These are phyloP conservation scores for Candida tetrigidarum DNA, from an alignment of 1,139 yeast genomes.

Conservation along the genomic window DNA sequence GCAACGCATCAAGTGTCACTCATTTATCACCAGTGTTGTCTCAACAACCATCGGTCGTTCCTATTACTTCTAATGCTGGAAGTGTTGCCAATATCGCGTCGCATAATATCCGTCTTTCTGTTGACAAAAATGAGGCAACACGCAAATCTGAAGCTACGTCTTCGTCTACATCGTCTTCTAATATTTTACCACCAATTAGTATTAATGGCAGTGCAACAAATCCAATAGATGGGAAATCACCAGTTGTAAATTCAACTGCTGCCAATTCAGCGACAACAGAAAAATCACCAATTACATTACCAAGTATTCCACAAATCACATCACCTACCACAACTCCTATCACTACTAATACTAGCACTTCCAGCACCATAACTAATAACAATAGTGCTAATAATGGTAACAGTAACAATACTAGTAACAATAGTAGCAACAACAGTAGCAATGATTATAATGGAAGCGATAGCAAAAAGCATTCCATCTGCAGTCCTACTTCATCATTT, in stretches of 20 bases:
- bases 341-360: too few relatives aligned
- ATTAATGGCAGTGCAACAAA: neutral
- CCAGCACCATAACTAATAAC: too few relatives aligned
- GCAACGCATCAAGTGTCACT: conserved; percentile 1
- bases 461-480: neutral
- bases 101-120: conserved; percentile 15
- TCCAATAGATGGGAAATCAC: neutral
- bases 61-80: conserved; percentile 19
- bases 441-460: neutral
- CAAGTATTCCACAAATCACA: neutral
- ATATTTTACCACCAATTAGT: conserved; percentile 10
- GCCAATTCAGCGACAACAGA: neutral
- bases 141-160: neutral
- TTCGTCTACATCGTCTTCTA: too few relatives aligned
- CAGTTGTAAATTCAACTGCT: neutral
- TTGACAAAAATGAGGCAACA: conserved; percentile 8
- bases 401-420: neutral
- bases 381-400: too few relatives aligned
- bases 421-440: too few relatives aligned
- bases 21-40: conserved; percentile 3
- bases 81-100: conserved; percentile 19
- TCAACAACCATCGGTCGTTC: conserved; percentile 16
- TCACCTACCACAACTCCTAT: too few relatives aligned
- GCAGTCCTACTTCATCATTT: neutral
- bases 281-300: conserved; percentile 3